Base-by-base conservation (phyloP, 495 filamentous ascomycete species). In the Lasiosphaeriaceae sp. region DNA sequence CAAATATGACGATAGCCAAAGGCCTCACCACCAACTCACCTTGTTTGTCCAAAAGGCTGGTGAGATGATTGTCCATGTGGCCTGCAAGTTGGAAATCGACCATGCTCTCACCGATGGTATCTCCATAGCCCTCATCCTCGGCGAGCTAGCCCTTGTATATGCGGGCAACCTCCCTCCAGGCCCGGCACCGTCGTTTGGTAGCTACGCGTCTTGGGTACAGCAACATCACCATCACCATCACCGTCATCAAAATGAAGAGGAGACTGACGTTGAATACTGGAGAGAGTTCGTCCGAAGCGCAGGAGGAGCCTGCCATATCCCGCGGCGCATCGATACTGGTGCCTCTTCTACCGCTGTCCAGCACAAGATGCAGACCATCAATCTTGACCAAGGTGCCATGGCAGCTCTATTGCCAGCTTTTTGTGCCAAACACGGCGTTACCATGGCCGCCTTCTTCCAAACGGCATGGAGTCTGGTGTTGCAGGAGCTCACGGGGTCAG, bases 31-130 rank as follows among this genome's bases (percentile, higher is more conserved):
- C 46, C 48, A 56, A 11, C 29, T 67, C 80, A 41, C 75, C 74
- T 0, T 68, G 77, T 39, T 79, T 74, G 55, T 55, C 2, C 69
- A 60, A 11, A 9, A 7, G 4, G 72, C n/a, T n/a, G n/a, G n/a
- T n/a, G n/a, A n/a, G n/a, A n/a, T n/a, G n/a, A n/a, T 71, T 0
- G 63, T 66, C 19, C 31, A 19, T 7, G 71, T 82, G 0, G 59
- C 77, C 0, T 61, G 77, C 29, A 81, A 80, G 55, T 57, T 86
- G n/a, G 83, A 87, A 47, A 68, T 86, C 20, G 85, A 76, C 60
- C 85, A 89, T 59, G 78, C 81, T 2, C 63, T 88, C 12, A 87
- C 85, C 62, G 85, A 88, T 56, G 83, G 83, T n/a, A 19, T 85
- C 81, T 76, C 82, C 78, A 2, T 69, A 82, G 54, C 67, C 71